Evolutionary conservation across 2,329 filamentous ascomycete genomes (phyloP).

Genomic region (Verticillium alfalfae): DNA sequence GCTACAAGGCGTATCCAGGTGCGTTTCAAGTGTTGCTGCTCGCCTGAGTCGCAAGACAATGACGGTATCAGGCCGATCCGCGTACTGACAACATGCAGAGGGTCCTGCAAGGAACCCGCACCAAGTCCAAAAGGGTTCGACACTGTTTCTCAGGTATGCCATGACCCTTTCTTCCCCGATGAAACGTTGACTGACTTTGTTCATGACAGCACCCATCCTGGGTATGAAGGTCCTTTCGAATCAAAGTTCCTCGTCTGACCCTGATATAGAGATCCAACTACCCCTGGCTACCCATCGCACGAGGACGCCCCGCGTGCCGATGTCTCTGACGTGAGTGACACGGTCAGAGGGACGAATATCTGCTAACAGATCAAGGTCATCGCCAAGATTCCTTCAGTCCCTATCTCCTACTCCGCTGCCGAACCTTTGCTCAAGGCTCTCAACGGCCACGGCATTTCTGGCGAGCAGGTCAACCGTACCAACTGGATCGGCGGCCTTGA

Average conservation of each 20-base stretch:
- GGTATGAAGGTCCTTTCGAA: not conserved
- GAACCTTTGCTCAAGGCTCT: conserved; percentile 72
- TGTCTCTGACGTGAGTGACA: conserved; percentile 28
- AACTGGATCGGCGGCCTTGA: conserved; percentile 52
- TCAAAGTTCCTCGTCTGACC: conserved; percentile 24
- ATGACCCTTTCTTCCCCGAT: not conserved
- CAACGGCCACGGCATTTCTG: conserved; percentile 68
- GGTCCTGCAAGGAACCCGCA: conserved; percentile 74
- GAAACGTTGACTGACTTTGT: not conserved
- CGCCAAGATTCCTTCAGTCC: conserved; percentile 73
- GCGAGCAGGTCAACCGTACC: conserved; percentile 56
- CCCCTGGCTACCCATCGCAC: conserved; percentile 75
- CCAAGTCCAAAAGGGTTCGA: conserved; percentile 73
- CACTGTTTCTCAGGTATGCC: conserved; percentile 44
- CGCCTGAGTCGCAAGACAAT: not conserved
- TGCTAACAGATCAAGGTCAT: conserved; percentile 37
- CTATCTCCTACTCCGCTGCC: conserved; percentile 73
- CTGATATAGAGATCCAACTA: conserved; percentile 61
- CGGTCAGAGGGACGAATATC: no score
- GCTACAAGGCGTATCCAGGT: conserved; percentile 63
- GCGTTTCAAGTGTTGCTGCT: not conserved
- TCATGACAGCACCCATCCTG: not conserved
- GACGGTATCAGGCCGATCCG: no score
- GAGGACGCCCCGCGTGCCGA: conserved; percentile 63
- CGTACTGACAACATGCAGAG: conserved; percentile 7